Base-by-base conservation (phyloP, 495 filamentous ascomycete species). In the Haplographium delicatum region DNA sequence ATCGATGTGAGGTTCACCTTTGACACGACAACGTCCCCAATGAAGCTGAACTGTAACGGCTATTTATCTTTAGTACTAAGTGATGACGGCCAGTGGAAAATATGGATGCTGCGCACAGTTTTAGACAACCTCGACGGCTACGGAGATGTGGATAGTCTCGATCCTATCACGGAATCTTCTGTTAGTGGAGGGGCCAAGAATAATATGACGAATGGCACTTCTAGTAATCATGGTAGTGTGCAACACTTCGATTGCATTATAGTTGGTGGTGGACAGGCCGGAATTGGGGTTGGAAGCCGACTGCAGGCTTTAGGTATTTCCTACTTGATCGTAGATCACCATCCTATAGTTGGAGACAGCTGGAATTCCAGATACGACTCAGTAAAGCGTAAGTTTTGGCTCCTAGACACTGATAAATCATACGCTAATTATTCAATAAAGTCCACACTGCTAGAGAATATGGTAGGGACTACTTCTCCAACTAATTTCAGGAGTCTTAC, bases 301-400 rank as follows among this genome's bases (percentile, higher is more conserved):
- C 18, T 41, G 7, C 24, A 50, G 37, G 47, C 47, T 5, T 16
- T 50, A 2, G 47, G 47, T 20, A 2, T 50, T 4, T 3, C 2
- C 13, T 50, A 50, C 19, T 34, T 50, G 2, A 22, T 50, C n/a
- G 9, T 50, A 10, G 47, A 50, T 4, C 41, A 50, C 35, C 4
- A 50, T 18, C 7, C 8, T 4, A 15, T 41, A 11, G 47, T 50
- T 7, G 47, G 47, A 20, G 47, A 50, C 25, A 28, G 22, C 25
- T 50, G 47, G 47, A 28, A 18, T 15, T 16, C 8, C 11, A 50
- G 47, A 30, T 50, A 50, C 33, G 37, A 50, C 11, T 50, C 34
- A 9, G 6, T 5, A 4, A 49, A 49, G 39, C 28, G 46, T 49
- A 27, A 38, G 46, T 10, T 18, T 22, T 13, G 11, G 18, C n/a